Percentiles rank a stretch among this genome's conserved stretches.
Evolutionary conservation across 73 alveolate genomes (phyloP).

Genomic region (Paramecium tetraurelia): DNA sequence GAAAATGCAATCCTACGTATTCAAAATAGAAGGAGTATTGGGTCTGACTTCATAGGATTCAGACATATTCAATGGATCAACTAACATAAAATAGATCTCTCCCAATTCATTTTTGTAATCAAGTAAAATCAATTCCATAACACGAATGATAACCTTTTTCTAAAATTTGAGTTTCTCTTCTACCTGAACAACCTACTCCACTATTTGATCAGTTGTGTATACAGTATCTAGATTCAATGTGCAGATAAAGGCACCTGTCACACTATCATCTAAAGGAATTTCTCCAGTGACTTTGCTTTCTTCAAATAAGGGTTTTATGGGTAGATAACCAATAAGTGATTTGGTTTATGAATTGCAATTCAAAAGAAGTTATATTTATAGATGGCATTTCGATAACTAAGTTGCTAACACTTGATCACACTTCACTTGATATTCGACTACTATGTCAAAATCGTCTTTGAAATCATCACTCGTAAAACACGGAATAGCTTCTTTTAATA

Average conservation of each 20-base stretch:
- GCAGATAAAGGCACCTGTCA: background rate
- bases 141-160: background rate
- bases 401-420: conserved; percentile 38
- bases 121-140: background rate
- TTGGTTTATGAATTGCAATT: background rate
- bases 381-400: background rate
- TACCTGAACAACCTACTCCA: background rate
- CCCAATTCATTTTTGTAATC: conserved; percentile 38
- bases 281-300: background rate
- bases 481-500: conserved; percentile 33
- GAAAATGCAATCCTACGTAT: conserved; percentile 17
- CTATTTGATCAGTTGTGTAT: background rate
- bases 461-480: conserved; percentile 39
- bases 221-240: background rate
- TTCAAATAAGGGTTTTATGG: background rate
- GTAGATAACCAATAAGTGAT: conserved; percentile 18
- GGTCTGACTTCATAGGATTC: background rate
- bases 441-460: background rate
- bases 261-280: conserved; percentile 36
- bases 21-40: background rate
- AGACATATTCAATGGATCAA: conserved; percentile 4
- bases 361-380: background rate
- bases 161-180: background rate
- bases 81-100: conserved; percentile 38
- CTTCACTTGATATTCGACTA: conserved; percentile 3